These are phyloP conservation scores for Candida methanosorbosa DNA, from an alignment of 805 yeast genomes.

Conservation along the genomic window DNA sequence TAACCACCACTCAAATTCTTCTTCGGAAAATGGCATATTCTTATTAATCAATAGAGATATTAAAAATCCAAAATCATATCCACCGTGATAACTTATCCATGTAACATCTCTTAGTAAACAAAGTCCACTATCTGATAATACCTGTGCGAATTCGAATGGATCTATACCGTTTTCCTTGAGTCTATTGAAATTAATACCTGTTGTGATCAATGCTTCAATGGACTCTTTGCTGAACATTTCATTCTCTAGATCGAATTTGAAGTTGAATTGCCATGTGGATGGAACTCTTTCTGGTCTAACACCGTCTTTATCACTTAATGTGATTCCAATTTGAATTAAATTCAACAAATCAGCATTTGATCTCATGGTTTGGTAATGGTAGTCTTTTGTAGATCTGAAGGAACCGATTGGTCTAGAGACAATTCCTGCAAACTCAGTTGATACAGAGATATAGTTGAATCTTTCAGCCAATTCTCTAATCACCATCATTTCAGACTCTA, in stretches of 20 bases:
- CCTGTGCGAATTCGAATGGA: constrained; percentile 71
- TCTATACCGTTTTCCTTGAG: constrained; percentile 75
- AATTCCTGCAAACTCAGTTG: constrained; percentile 94
- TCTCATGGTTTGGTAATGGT: constrained; percentile 92
- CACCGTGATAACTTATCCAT: constrained; percentile 91
- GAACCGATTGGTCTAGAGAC: constrained; percentile 94
- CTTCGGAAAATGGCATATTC: constrained; percentile 71
- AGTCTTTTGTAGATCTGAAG: constrained; percentile 81
- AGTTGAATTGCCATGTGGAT: constrained; percentile 95
- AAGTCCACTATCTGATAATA: constrained; percentile 79
- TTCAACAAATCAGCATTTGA: constrained; percentile 82
- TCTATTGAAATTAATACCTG: constrained; percentile 74
- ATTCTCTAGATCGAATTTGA: constrained; percentile 62
- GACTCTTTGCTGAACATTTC: constrained; percentile 90
- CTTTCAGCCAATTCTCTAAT: constrained; percentile 51
- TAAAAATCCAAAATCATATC: constrained; percentile 90
- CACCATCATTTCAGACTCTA: constrained; percentile 56
- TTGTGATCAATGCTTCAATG: constrained; percentile 65
- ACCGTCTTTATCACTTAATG: constrained; percentile 62
- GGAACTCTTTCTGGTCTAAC: constrained; percentile 56
- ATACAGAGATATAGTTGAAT: constrained; percentile 56
- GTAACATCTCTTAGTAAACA: constrained; percentile 60
- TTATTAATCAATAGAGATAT: constrained; percentile 68
- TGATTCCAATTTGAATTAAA: constrained; percentile 79
- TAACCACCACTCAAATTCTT: constrained; percentile 68